Evolutionary conservation across 805 yeast genomes (phyloP).

Genomic region (Candida tibetensis): DNA sequence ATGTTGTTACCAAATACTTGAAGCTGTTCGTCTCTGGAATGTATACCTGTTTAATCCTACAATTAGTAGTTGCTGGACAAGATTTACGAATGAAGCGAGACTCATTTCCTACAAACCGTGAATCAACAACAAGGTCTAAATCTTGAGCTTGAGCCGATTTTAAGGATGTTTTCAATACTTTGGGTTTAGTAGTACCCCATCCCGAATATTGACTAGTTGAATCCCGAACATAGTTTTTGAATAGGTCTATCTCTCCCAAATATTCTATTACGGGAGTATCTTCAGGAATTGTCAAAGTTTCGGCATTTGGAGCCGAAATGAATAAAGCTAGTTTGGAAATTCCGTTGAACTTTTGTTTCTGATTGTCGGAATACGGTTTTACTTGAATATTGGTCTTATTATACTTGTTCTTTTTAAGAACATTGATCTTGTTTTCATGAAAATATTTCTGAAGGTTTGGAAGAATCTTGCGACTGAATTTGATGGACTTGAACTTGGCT

Average conservation of each 20-base stretch:
- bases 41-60: constrained; percentile 53
- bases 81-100: constrained; percentile 73
- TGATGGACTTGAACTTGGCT: constrained; percentile 26
- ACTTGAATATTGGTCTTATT: constrained; percentile 43
- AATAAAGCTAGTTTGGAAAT: constrained; percentile 67
- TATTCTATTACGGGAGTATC: constrained; percentile 58
- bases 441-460: constrained; percentile 34
- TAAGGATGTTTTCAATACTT: constrained; percentile 26
- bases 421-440: constrained; percentile 32
- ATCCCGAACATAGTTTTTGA: constrained; percentile 60
- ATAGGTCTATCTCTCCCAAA: constrained; percentile 70
- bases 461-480: constrained; percentile 28
- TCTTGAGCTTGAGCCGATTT: constrained; percentile 23
- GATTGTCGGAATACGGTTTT: constrained; percentile 56
- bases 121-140: constrained; percentile 70
- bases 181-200: constrained; percentile 63
- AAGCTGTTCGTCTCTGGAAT: constrained; percentile 38
- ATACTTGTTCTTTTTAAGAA: constrained; percentile 16
- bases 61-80: constrained; percentile 65
- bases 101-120: constrained; percentile 75
- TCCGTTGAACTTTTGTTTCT: constrained; percentile 62
- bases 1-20: constrained; percentile 56
- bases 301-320: constrained; percentile 19
- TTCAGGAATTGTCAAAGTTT: constrained; percentile 31
- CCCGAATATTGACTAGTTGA: constrained; percentile 71